Evolutionary conservation across 768 basidiomycete genomes (phyloP).

Genomic region (Collybia mongolica): DNA sequence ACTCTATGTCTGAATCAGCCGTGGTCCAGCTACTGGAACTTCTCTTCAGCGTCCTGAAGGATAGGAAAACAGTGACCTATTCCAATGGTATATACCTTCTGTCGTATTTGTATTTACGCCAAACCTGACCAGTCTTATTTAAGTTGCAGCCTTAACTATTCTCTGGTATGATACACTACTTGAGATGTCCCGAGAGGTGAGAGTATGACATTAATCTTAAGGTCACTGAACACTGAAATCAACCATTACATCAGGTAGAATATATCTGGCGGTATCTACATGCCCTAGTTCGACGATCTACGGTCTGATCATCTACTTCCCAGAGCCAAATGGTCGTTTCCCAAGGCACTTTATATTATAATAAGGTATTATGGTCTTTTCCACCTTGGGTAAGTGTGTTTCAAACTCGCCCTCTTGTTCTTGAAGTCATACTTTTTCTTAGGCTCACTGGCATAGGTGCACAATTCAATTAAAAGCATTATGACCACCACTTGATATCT

Average conservation of each 20-base stretch:
- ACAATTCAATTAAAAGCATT: too few relatives aligned
- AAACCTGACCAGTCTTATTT: too few relatives aligned
- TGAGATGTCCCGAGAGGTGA: too few relatives aligned
- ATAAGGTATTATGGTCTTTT: constrained; percentile 6
- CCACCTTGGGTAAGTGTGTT: constrained; percentile 1
- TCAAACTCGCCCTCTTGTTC: background rate
- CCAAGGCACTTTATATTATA: constrained; percentile 8
- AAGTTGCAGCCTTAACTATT: too few relatives aligned
- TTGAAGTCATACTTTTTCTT: too few relatives aligned
- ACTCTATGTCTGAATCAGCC: background rate
- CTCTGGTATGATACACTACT: too few relatives aligned
- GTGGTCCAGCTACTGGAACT: background rate
- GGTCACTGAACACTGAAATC: background rate
- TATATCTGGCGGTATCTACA: too few relatives aligned
- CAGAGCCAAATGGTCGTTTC: constrained; percentile 6
- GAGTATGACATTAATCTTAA: background rate
- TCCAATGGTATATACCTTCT: background rate
- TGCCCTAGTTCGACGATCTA: too few relatives aligned
- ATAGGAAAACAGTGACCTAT: background rate
- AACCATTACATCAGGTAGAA: too few relatives aligned
- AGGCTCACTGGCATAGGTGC: too few relatives aligned
- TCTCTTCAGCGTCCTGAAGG: background rate
- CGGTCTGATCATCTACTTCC: background rate
- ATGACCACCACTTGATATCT: too few relatives aligned
- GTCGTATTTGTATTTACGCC: background rate